Percentiles rank a stretch among this genome's conserved stretches.
These are phyloP conservation scores for Pleurotus salmoneostramineus DNA, from an alignment of 768 basidiomycete species.

Conservation along the genomic window DNA sequence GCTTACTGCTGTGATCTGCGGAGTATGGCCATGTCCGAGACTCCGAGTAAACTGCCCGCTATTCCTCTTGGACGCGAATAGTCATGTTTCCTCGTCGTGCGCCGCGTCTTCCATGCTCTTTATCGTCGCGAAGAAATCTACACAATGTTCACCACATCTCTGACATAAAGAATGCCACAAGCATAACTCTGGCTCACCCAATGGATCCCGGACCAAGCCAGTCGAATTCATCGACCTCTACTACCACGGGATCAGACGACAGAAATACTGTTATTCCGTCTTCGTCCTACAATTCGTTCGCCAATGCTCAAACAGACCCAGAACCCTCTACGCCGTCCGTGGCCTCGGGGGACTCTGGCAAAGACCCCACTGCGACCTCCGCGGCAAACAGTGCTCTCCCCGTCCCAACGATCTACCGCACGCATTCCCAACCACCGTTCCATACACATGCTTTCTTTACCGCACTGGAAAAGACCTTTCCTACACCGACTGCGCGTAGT, in stretches of 20 bases:
- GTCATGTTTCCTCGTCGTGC: slow-evolving; percentile 8
- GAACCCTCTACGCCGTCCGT: neutral
- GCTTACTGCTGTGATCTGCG: neutral
- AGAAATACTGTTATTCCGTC: neutral
- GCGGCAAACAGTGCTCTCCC: neutral
- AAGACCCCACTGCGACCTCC: neutral
- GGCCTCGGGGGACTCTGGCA: neutral
- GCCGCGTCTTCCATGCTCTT: slow-evolving; percentile 9
- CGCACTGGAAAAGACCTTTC: slow-evolving; percentile 70
- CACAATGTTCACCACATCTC: slow-evolving; percentile 7
- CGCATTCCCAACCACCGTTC: slow-evolving; percentile 66
- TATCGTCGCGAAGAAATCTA: slow-evolving; percentile 3
- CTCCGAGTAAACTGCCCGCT: neutral
- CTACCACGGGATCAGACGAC: neutral
- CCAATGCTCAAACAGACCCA: neutral
- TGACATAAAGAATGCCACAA: neutral
- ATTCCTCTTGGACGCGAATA: neutral
- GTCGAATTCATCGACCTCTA: neutral
- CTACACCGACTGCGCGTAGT: slow-evolving; percentile 67
- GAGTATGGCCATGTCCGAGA: too few relatives aligned
- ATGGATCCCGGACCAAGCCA: slow-evolving; percentile 5
- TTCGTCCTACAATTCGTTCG: neutral
- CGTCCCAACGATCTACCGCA: neutral
- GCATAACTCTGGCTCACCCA: slow-evolving; percentile 6
- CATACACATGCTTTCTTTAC: slow-evolving; percentile 77